A percentile compares a stretch with the other conserved stretches of the same genome.
phyloP scores from a whole-genome alignment of 2,329 filamentous ascomycete species.

The Fusarium robinianum region DNA sequence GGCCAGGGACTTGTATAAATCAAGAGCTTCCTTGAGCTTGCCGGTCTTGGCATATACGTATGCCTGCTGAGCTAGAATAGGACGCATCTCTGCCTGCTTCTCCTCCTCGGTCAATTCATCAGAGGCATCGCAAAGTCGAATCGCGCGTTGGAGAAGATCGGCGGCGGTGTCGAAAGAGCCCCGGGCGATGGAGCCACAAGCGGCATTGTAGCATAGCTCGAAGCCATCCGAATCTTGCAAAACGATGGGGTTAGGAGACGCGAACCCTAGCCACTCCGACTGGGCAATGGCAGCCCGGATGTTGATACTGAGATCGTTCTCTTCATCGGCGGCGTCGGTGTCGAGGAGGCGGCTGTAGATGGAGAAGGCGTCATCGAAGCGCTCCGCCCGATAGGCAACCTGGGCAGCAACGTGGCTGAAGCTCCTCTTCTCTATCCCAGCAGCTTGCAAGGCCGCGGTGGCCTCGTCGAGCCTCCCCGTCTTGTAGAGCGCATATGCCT shows the following conservation, averaged over 20 bases:
- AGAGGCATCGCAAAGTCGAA: slow-evolving; percentile 71
- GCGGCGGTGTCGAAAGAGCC: slow-evolving; percentile 68
- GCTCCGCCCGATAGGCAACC: slow-evolving; percentile 74
- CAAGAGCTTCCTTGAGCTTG: slow-evolving; percentile 66
- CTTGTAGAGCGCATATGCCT: slow-evolving; percentile 85
- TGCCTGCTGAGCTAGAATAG: slow-evolving; percentile 76
- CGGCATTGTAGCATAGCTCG: slow-evolving; percentile 81
- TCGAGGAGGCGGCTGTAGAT: slow-evolving; percentile 65
- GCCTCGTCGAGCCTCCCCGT: slow-evolving; percentile 70
- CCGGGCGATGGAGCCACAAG: slow-evolving; percentile 72
- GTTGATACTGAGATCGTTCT: slow-evolving; percentile 78
- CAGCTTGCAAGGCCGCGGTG: slow-evolving; percentile 48
- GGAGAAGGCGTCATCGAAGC: slow-evolving; percentile 67
- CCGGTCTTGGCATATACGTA: slow-evolving; percentile 72
- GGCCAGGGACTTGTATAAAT: slow-evolving; percentile 65
- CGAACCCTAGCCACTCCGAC: slow-evolving; percentile 67
- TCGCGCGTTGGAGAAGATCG: slow-evolving; percentile 70
- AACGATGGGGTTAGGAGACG: slow-evolving; percentile 49
- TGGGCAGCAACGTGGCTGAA: slow-evolving; percentile 64
- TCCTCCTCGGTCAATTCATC: slow-evolving; percentile 76
- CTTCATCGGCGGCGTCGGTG: slow-evolving; percentile 60
- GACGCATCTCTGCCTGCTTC: slow-evolving; percentile 72
- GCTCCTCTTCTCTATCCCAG: slow-evolving; percentile 40
- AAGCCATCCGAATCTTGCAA: slow-evolving; percentile 72
- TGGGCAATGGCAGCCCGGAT: slow-evolving; percentile 73